Evolutionary conservation across 1,284 basidiomycete species (phyloP).

Genomic region (Clitocybe nebularis): DNA sequence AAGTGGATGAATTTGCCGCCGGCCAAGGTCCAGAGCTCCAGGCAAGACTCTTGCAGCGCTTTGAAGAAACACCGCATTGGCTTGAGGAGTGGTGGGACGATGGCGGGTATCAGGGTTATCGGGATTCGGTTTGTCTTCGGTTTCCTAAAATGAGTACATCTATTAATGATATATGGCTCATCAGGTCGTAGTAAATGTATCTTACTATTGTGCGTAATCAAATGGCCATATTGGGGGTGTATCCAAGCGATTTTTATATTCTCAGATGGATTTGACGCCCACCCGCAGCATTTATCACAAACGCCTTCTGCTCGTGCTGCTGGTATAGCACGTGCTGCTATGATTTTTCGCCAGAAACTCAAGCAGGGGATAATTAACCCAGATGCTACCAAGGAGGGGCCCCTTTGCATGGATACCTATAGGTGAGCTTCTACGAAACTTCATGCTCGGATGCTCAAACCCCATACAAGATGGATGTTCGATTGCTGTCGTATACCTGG

Average conservation of each 20-base stretch:
- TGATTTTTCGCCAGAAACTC: constrained; percentile 69
- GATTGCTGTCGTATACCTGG: constrained; percentile 86
- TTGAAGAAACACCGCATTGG: constrained; percentile 60
- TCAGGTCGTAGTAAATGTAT: constrained; percentile 77
- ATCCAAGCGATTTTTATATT: background rate
- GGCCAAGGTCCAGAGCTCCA: constrained; percentile 56
- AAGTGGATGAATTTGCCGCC: constrained; percentile 60
- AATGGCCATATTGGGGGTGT: background rate
- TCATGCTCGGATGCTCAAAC: background rate
- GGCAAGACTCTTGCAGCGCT: constrained; percentile 46
- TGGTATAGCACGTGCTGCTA: constrained; percentile 60
- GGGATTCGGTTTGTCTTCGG: constrained; percentile 62
- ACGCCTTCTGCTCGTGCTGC: constrained; percentile 72
- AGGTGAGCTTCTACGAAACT: constrained; percentile 40
- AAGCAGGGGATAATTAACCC: constrained; percentile 66
- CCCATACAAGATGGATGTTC: constrained; percentile 83
- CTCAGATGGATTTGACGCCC: constrained; percentile 69
- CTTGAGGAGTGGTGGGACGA: constrained; percentile 85
- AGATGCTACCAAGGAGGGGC: constrained; percentile 71
- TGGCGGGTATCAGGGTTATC: constrained; percentile 63
- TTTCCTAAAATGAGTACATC: background rate
- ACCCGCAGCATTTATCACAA: constrained; percentile 57
- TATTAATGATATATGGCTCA: background rate
- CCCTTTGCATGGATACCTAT: constrained; percentile 87
- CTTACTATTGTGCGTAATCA: constrained; percentile 69